Base-by-base conservation (phyloP, 2,329 filamentous ascomycete genomes). In the Beauveria sp. region DNA sequence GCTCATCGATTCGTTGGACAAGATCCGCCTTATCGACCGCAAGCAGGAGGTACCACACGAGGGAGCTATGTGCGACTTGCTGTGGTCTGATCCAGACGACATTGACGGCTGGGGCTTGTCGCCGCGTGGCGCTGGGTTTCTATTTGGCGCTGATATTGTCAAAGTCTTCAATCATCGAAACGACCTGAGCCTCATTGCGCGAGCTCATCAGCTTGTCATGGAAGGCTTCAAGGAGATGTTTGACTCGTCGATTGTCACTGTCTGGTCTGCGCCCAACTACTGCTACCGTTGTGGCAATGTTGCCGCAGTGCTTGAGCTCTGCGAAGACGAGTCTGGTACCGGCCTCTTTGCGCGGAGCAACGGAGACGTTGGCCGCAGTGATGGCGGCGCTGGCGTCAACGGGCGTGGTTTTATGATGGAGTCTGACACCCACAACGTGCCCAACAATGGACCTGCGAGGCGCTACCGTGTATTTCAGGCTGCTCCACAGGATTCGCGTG, bases 171-270 rank as follows among this genome's bases (percentile, higher is more conserved):
- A 98, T 76, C 88, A 97, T 75, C 85, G 87, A 62, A 99, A 99
- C 73, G 91, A 96, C 70, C 82, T 99, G 30, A 91, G 88, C 24
- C 82, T 99, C 58, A 95, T 99, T 66, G 95, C 93, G 20, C 86
- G 95, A 60, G 95, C 95, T 1, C 95, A 99, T 72, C 95, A 99
- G 74, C 86, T 99, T 24, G 95, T 99, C 66, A 99, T 98, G 95
- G 95, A 99, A 73, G 95, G 95, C 0, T 99, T 97, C 75, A 98
- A 98, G 77, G 95, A 98, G 73, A 98, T 98, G 93, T 99, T 98
- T 70, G 91, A 96, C 71, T 89, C 87, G 16, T 91, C 87, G 53
- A 97, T 99, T 65, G 95, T 98, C 47, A 99, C 95, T 0, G 95
- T 99, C n/a, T 99, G 95, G 93, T 96, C 90, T 0, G 93, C 93